Evolutionary conservation across 352 stramenopile species (phyloP), one percentile per base, ranked within the genome.

Genomic region (Blastocystis hominis): DNA sequence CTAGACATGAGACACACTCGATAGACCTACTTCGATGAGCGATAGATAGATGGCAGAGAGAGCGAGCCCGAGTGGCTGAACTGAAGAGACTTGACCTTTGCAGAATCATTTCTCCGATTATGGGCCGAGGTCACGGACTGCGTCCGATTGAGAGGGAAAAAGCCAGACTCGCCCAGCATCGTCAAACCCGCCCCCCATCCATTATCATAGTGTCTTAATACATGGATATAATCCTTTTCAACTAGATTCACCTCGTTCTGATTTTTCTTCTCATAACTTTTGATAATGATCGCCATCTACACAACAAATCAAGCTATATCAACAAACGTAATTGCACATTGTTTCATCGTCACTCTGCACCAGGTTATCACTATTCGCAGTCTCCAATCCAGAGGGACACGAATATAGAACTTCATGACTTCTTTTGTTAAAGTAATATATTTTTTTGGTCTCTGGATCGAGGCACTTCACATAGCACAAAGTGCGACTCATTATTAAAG

Each of bases 401-500:
- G 24, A 40, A 50, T 53, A 68, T 47, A 66, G 55, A 10, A 53
- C 55, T 68, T 84, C 72, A 9, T 68, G 72, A 15, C 50, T 84
- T 9, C 50, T 69, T 6, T 61, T 64, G 44, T 84, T 84, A 47
- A 47, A 84, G 20, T 84, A 84, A 15, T 84, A 84, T 38, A 84
- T 53, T 36, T 46, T 38, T 5, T 61, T 68, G 9, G 72, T 54
- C 15, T 24, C 17, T 46, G 72, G 72, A 66, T 84, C 72, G 17
- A 66, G 17, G n/a, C 72, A 84, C 72, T 84, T 84, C 53, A 84
- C 72, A 30, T 66, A 63, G 17, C n/a, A 62, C 40, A 63, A 5
- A 54, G 40, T 20, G n/a, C 38, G 47, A 64, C 30, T 80, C 70
- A 80, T 80, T 13, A 46, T 56, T 53, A 20, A 6, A 5, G 56